phyloP scores from a whole-genome alignment of 75 land plant genomes.

The Pinus taeda region DNA sequence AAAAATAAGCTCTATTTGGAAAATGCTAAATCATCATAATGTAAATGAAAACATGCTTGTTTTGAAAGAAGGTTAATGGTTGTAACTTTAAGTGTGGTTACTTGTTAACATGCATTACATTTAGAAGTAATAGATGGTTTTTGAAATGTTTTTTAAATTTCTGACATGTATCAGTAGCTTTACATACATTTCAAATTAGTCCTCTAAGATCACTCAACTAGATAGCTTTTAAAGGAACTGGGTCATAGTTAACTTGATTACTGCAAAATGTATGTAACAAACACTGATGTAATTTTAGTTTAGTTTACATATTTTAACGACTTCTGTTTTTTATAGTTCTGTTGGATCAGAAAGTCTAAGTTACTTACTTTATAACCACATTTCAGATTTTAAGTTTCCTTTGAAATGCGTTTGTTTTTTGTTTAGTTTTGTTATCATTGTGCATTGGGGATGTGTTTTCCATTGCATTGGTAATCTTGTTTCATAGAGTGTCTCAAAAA shows the following conservation, averaged over 20 bases:
- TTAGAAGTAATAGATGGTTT: neutral
- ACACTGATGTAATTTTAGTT: too few relatives aligned
- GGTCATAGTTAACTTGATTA: neutral
- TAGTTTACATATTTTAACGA: too few relatives aligned
- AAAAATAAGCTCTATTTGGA: neutral
- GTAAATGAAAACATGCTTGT: neutral
- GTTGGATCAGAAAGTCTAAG: too few relatives aligned
- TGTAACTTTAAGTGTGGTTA: neutral
- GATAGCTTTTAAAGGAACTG: neutral
- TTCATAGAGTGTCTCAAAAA: too few relatives aligned
- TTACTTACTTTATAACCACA: too few relatives aligned
- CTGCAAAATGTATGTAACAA: neutral
- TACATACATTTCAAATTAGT: conserved; percentile 1
- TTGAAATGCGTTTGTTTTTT: too few relatives aligned
- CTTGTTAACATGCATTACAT: neutral
- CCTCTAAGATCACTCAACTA: neutral
- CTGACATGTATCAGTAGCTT: neutral
- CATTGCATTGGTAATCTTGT: too few relatives aligned
- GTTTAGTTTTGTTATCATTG: too few relatives aligned
- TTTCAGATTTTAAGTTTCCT: too few relatives aligned
- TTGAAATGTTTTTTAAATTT: neutral
- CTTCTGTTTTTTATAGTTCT: too few relatives aligned
- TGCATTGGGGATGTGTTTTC: too few relatives aligned
- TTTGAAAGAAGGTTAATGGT: neutral
- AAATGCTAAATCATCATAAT: neutral